Base-by-base conservation (phyloP, 306 rosid species). In the Rosa persica region DNA sequence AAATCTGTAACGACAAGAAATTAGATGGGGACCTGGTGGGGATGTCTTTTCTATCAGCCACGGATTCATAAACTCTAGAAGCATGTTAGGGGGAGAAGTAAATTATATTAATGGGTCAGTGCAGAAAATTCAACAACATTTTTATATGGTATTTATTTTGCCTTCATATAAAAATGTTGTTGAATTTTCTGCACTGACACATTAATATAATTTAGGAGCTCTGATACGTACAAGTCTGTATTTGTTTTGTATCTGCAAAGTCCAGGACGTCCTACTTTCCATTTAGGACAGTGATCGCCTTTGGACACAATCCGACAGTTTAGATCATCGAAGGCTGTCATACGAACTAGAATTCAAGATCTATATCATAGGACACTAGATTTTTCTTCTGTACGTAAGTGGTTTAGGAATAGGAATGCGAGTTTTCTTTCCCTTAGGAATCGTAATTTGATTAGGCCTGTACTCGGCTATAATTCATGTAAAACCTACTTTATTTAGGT, bases 201-300 rank as follows among this genome's bases (percentile, higher is more conserved):
- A 22, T 16, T 16, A 9, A 5, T 25, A 34, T n/a, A n/a, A n/a
- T 22, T 78, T n/a, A 36, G 42, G 75, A 34, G 39, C 55, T 54
- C 27, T 46, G 75, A 75, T 75, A 47, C 36, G 36, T 30, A 2
- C 76, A 58, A 54, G 15, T 68, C 64, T 81, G 55, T 67, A 58
- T 74, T 42, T 74, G 68, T 74, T 25, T 0, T 67, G 68, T 23
- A 30, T 23, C 54, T 58, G 8, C 25, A 57, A 13, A 65, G 7
- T 52, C n/a, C 60, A 52, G 60, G 60, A 48, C 8, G 19, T 30
- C 60, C 75, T 48, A 48, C 75, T 61, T 27, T 47, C 74, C n/a
- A 15, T 5, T 5, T 70, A 22, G 5, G 42, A 70, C 40, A 47
- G 40, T 19, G 58, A 27, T 47, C 7, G 40, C 22, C 74, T 7